Base-by-base conservation (phyloP, 78 protist species). In the Dictyostelium firmibasis region DNA sequence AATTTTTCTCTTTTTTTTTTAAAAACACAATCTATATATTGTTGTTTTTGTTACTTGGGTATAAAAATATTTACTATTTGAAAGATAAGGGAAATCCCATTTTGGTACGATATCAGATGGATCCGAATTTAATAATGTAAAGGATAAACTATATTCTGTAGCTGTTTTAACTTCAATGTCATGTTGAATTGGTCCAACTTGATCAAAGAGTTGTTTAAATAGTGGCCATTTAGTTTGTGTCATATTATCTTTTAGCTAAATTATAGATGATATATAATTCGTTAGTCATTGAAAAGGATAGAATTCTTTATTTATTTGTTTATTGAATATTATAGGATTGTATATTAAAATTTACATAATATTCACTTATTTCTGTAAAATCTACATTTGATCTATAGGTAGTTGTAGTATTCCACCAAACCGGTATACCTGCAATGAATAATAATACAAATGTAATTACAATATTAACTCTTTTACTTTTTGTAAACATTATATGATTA, bases 361-460 rank as follows among this genome's bases (percentile, higher is more conserved):
- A 88, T 35, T 79, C 35, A 36, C 31, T 41, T 33, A 89, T 81
- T 62, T 25, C 18, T 67, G 81, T 18, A 57, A 89, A 89, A 33
- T 89, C 87, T 3, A 89, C 94, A 64, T 36, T 41, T 47, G 94
- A 89, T 70, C 94, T 78, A 81, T 89, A 89, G 13, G 94, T 89
- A 6, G 86, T 89, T 41, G 94, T 89, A 3, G 94, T 89, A 23
- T 89, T 13, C 94, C 94, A 89, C 94, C 94, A 89, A 35, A 89
- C 75, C 5, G 94, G 94, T 70, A 89, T 81, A 47, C 94, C 94
- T 0, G 83, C 14, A 25, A 69, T n/a, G 70, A 89, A 89, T 50
- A 81, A 69, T n/a, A 89, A 6, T 4, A 89, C 50, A 81, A 89
- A 89, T 38, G 87, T 38, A 16, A 33, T 13, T 25, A 89, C 94